Conservation (phyloP, 148 eudicot genomes). For the Oxyria digyna region DNA sequence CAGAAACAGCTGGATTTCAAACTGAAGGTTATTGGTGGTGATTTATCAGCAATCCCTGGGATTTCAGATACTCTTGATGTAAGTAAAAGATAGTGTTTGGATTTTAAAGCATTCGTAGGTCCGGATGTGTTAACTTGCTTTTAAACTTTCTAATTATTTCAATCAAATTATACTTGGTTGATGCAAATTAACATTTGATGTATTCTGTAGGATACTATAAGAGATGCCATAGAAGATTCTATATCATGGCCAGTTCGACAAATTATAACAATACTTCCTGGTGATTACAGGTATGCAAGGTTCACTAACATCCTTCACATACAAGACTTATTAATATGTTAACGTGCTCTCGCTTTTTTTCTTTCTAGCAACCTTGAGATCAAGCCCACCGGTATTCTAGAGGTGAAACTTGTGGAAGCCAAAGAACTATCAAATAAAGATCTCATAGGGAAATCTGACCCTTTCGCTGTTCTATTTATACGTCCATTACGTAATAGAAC, state of each 20-base stretch:
- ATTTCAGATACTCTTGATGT: slow-evolving; percentile 79
- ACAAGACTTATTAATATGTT: neutral
- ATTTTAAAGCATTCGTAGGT: neutral
- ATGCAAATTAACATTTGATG: neutral
- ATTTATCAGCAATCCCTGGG: slow-evolving; percentile 69
- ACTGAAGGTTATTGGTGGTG: slow-evolving; percentile 78
- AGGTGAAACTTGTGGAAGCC: slow-evolving; percentile 80
- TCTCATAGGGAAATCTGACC: slow-evolving; percentile 84
- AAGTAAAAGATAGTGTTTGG: slow-evolving; percentile 6
- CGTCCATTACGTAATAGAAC: slow-evolving; percentile 61
- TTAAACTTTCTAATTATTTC: neutral
- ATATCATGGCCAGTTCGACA: slow-evolving; percentile 83
- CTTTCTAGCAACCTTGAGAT: slow-evolving; percentile 50
- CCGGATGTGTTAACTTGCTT: neutral
- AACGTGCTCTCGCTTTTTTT: neutral
- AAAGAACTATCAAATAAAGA: slow-evolving; percentile 73
- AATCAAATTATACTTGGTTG: neutral
- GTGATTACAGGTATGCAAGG: slow-evolving; percentile 57
- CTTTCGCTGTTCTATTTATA: slow-evolving; percentile 52
- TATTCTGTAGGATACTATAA: slow-evolving; percentile 52
- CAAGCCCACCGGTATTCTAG: slow-evolving; percentile 70
- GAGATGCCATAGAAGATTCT: slow-evolving; percentile 88
- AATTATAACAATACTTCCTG: slow-evolving; percentile 71
- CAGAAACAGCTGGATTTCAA: slow-evolving; percentile 78
- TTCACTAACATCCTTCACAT: neutral